Base-by-base conservation (phyloP, 2,329 filamentous ascomycete genomes). In the Cladorrhinum sp. region DNA sequence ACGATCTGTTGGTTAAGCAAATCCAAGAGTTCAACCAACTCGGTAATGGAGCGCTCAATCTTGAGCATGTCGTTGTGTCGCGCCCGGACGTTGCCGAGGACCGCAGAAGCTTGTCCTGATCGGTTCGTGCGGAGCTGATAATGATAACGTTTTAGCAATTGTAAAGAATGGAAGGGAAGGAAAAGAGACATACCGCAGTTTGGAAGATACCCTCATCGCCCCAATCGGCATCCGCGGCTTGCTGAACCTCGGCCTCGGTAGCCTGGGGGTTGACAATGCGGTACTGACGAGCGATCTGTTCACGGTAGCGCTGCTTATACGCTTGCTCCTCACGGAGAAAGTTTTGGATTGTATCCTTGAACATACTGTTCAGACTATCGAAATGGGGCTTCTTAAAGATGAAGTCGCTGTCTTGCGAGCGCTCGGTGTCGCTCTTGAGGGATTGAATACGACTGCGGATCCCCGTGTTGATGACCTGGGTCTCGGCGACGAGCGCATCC, bases 11-110 rank as follows among this genome's bases (percentile, higher is more conserved):
- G 85, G 61, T 89, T 88, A 63, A 95, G 85, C 69, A 93, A 86
- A 66, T 87, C 79, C 78, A 92, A 92, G 68, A 93, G 81, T 52
- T 81, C 72, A 24, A 85, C 81, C 48, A 93, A 82, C 73, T 93
- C 88, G 36, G 79, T 77, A 65, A 93, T 81, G 5, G 89, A 92
- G 72, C 84, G 81, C 75, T 93, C 90, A 67, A 95, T 93, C 74
- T 85, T 85, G 76, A 91, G 85, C 65, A 93, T 87, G 76, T 93
- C 91, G 72, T 90, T 91, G 79, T 93, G 91, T 59, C 91, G 89
- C 38, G 89, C 90, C 66, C 89, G 88, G 41, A 93, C 91, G 64
- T 89, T 88, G 65, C 89, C 89, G 54, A 93, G 85, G 7, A 92
- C 85, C 16, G 87, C 86, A 55, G 81, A 84, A 48, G 89, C 90